Conservation (phyloP, 768 basidiomycete species). For the Pholiota conissans region DNA sequence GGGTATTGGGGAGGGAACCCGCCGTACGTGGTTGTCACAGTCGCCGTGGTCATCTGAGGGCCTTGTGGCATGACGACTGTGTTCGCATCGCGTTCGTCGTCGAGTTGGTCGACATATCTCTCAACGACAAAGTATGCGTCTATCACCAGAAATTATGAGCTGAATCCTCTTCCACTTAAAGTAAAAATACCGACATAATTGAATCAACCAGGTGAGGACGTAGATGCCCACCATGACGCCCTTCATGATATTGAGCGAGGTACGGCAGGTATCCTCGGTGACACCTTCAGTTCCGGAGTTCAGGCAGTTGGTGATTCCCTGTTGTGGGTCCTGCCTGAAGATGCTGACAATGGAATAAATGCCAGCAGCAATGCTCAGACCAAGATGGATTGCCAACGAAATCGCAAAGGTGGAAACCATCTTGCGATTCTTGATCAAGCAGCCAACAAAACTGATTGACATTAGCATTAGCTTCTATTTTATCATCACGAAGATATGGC, state of each 20-base stretch:
- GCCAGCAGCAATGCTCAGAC: conserved; percentile 46
- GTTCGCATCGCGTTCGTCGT: conserved; percentile 43
- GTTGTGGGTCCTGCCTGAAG: conserved; percentile 40
- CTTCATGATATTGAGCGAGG: conserved; percentile 41
- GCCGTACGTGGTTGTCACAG: conserved; percentile 2
- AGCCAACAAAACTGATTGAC: conserved; percentile 42
- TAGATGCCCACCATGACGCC: conserved; percentile 44
- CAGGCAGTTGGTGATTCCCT: conserved; percentile 39
- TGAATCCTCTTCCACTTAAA: conserved; percentile 1
- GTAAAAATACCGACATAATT: conserved; percentile 46
- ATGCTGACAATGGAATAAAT: conserved; percentile 49
- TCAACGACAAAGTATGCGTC: conserved; percentile 53
- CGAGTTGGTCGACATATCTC: conserved; percentile 52
- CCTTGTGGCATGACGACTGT: conserved; percentile 18
- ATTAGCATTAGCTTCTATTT: no score
- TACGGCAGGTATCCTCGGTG: conserved; percentile 40
- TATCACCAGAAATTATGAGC: conserved; percentile 20
- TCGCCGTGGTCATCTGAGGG: background rate
- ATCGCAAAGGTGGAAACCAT: conserved; percentile 46
- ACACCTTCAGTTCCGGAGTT: conserved; percentile 15
- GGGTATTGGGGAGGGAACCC: conserved; percentile 6
- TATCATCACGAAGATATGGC: no score
- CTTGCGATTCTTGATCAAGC: conserved; percentile 37
- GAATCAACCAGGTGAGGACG: conserved; percentile 51
- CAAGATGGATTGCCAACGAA: conserved; percentile 44